Evolutionary conservation across 805 yeast genomes (phyloP), one percentile per base, ranked within the genome.

Genomic region (Torulaspora maleeae): DNA sequence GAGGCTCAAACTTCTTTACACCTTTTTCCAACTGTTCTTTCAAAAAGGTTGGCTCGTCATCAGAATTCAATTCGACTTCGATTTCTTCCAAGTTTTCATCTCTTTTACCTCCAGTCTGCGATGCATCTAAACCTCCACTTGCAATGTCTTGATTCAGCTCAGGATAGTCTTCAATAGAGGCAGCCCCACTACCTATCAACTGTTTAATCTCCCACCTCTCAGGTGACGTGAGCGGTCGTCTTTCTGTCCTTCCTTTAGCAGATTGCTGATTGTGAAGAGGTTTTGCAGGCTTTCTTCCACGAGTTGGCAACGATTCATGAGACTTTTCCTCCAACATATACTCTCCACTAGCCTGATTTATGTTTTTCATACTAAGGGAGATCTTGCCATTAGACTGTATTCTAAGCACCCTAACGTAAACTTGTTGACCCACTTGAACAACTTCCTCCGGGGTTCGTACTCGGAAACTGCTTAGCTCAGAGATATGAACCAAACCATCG

Each of bases 191-290:
- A 0, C 91, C 82, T 20, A 84, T 85, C 36, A 90, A 67, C 59
- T 90, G 96, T 27, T 85, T 72, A 41, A 86, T 74, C 59, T 91
- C 97, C 95, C 96, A 90, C 45, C 88, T 67, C 64, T 90, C 98
- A 0, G 95, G 95, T 0, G 95, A 84, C 0, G 95, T 83, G 28
- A 83, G 62, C 42, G 86, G 72, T 49, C 73, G 67, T 49, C 64
- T 69, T 6, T 46, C 51, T 10, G 52, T 54, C 8, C 30, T 34
- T 28, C 27, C 13, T 17, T 9, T 52, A 8, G 33, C 56, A 35
- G 38, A 54, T 41, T 22, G 36, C 15, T 22, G 19, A 10, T 24
- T 29, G 15, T 32, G n/a, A 27, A 16, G 15, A n/a, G 22, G 17
- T 34, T 38, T 24, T 9, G 30, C 19, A 28, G 36, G 27, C 42